Evolutionary conservation across 352 stramenopile species (phyloP).

Genomic region (Pythium phragmiticola): DNA sequence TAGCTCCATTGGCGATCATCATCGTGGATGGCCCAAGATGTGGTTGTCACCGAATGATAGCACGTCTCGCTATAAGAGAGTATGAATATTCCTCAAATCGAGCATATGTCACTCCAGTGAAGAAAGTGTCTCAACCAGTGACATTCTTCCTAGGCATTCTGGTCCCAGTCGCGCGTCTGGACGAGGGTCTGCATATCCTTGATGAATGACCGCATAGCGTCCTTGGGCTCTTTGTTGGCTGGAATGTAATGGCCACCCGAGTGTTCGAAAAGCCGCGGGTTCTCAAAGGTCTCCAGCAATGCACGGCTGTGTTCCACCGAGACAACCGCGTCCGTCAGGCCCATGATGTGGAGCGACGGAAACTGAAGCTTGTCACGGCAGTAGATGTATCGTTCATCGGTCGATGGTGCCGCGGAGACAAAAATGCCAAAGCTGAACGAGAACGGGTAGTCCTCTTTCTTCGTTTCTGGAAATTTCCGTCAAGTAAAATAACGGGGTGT

Average conservation of each 20-base stretch:
- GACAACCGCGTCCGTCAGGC: conserved; percentile 74
- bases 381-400: conserved; percentile 45
- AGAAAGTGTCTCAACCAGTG: background rate
- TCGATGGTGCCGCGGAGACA: conserved; percentile 48
- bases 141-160: conserved; percentile 13
- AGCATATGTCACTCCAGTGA: background rate
- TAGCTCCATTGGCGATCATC: conserved; percentile 15
- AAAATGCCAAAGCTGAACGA: conserved; percentile 77
- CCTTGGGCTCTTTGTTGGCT: conserved; percentile 81
- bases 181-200: conserved; percentile 31
- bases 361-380: conserved; percentile 46
- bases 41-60: background rate
- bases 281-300: conserved; percentile 52
- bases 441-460: conserved; percentile 47
- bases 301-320: conserved; percentile 49
- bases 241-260: conserved; percentile 83
- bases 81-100: conserved; percentile 13
- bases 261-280: conserved; percentile 60
- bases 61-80: background rate
- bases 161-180: conserved; percentile 9
- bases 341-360: conserved; percentile 81
- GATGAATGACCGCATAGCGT: conserved; percentile 69
- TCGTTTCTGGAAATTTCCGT: conserved; percentile 27
- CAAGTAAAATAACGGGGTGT: too few relatives aligned
- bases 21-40: background rate